These are phyloP conservation scores for Viridothelium virens DNA, from an alignment of 495 filamentous ascomycete species.

Conservation along the genomic window DNA sequence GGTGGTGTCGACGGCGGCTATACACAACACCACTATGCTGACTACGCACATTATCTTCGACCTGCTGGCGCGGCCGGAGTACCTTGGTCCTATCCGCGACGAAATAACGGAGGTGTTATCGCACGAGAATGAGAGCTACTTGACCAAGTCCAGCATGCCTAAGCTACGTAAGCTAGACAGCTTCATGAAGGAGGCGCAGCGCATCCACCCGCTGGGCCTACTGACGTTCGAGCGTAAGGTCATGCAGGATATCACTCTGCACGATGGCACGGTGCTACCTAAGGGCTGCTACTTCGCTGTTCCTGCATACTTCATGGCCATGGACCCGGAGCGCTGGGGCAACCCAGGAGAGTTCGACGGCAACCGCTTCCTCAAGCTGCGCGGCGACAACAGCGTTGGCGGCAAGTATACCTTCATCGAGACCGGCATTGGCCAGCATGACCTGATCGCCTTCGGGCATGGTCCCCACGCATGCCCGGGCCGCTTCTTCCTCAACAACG, in stretches of 20 bases:
- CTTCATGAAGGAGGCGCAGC: slow-evolving; percentile 48
- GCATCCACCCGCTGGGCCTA: slow-evolving; percentile 38
- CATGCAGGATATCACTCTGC: slow-evolving; percentile 23
- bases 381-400: slow-evolving; percentile 27
- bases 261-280: slow-evolving; percentile 27
- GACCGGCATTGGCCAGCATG: slow-evolving; percentile 36
- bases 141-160: slow-evolving; percentile 37
- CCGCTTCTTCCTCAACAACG: slow-evolving; percentile 45
- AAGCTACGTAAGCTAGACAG: slow-evolving; percentile 47
- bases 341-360: slow-evolving; percentile 41
- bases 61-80: slow-evolving; percentile 42
- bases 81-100: slow-evolving; percentile 42
- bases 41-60: slow-evolving; percentile 34
- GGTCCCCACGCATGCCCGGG: slow-evolving; percentile 49
- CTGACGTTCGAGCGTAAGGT: slow-evolving; percentile 24
- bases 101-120: slow-evolving; percentile 40
- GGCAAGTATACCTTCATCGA: slow-evolving; percentile 37
- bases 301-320: slow-evolving; percentile 13
- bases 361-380: slow-evolving; percentile 44
- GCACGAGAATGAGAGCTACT: slow-evolving; percentile 31
- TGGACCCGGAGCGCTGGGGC: slow-evolving; percentile 31
- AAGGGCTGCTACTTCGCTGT: slow-evolving; percentile 20
- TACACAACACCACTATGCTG: slow-evolving; percentile 14
- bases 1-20: slow-evolving; percentile 9
- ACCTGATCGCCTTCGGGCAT: slow-evolving; percentile 39